phyloP scores from a whole-genome alignment of 805 yeast genomes.

The Cyberlindnera subsufficiens region DNA sequence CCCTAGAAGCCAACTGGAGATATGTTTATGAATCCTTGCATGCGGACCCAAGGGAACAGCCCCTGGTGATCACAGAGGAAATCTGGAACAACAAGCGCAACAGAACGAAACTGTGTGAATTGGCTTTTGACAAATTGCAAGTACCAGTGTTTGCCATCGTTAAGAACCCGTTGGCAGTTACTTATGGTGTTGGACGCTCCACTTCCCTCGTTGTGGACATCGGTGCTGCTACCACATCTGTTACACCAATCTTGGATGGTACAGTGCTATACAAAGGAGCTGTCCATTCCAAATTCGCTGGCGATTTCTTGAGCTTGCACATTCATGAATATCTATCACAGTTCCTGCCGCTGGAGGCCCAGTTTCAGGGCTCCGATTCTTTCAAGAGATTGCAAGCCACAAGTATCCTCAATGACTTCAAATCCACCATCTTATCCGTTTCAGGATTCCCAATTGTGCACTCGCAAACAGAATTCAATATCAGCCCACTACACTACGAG shows the following conservation, averaged over 20 bases:
- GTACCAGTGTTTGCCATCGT: conserved; percentile 76
- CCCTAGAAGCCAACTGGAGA: conserved; percentile 60
- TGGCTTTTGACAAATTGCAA: conserved; percentile 67
- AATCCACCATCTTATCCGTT: conserved; percentile 33
- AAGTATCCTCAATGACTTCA: conserved; percentile 43
- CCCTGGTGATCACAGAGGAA: conserved; percentile 59
- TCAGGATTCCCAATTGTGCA: conserved; percentile 34
- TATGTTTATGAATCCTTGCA: conserved; percentile 52
- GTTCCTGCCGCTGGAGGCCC: conserved; percentile 18
- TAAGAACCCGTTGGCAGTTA: conserved; percentile 70
- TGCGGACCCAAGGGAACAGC: conserved; percentile 53
- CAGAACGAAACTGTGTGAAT: conserved; percentile 52
- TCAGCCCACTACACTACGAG: conserved; percentile 42
- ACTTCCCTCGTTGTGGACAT: conserved; percentile 78
- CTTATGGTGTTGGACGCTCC: conserved; percentile 72
- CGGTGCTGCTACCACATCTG: conserved; percentile 63
- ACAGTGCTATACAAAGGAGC: conserved; percentile 60
- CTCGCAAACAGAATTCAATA: conserved; percentile 27
- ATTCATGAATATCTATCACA: conserved; percentile 41
- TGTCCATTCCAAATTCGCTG: conserved; percentile 69
- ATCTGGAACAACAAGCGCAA: conserved; percentile 63
- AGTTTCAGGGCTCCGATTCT: conserved; percentile 28
- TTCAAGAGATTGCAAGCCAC: conserved; percentile 33
- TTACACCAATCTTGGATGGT: conserved; percentile 78
- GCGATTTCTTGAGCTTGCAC: conserved; percentile 74